Percentiles rank a stretch among this genome's conserved stretches.
Conservation (phyloP, 306 rosid genomes). For the Chamaecrista fasciculata region DNA sequence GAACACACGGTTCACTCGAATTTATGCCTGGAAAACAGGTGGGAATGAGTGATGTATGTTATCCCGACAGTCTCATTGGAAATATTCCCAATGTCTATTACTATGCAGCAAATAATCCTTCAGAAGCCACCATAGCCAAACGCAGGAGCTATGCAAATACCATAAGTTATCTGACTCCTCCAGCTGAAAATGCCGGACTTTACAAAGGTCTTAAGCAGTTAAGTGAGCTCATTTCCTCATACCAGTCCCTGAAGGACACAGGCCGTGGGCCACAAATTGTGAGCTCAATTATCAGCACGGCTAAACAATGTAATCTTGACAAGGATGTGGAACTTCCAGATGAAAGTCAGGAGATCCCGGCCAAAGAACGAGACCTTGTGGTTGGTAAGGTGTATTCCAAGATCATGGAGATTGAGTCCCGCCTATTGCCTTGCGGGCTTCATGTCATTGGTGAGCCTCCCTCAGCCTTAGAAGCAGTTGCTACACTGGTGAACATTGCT, state of each 20-base stretch:
- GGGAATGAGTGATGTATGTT: conserved; percentile 98
- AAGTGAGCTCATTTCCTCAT: conserved; percentile 91
- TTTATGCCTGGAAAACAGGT: conserved; percentile 99
- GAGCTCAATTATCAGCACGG: conserved; percentile 96
- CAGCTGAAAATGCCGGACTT: conserved; percentile 98
- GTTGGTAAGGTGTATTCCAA: conserved; percentile 92
- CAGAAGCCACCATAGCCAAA: conserved; percentile 98
- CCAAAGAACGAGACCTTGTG: conserved; percentile 84
- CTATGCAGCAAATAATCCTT: conserved; percentile 96
- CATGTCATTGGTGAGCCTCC: conserved; percentile 99
- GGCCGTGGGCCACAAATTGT: conserved; percentile 97
- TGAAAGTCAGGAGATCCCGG: conserved; percentile 73
- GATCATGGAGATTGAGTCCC: conserved; percentile 99
- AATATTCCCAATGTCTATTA: conserved; percentile 91
- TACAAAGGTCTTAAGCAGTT: conserved; percentile 98
- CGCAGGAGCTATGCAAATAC: conserved; percentile 97
- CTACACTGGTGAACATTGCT: conserved; percentile 93
- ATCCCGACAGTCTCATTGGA: conserved; percentile 91
- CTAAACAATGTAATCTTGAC: conserved; percentile 94
- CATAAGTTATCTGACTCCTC: conserved; percentile 96
- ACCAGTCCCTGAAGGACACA: conserved; percentile 92
- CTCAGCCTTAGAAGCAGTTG: conserved; percentile 95
- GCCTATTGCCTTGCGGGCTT: conserved; percentile 89
- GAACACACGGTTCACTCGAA: conserved; percentile 97
- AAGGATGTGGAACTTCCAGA: conserved; percentile 92